Evolutionary conservation across 208 protist genomes (phyloP), one percentile per base, ranked within the genome.

Genomic region (Acanthamoeba triangularis): DNA sequence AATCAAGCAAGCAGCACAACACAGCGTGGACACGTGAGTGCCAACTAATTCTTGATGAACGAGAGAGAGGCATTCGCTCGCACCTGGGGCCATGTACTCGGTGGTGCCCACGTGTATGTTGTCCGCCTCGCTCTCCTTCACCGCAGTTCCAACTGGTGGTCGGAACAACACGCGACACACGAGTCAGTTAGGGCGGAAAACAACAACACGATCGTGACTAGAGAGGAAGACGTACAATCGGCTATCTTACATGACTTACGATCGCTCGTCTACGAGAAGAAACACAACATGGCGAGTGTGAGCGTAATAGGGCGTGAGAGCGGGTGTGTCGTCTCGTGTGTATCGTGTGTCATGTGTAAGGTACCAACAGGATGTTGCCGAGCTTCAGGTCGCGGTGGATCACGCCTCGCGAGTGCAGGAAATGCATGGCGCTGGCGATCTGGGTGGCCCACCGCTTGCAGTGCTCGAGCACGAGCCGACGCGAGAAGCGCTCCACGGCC

Each of bases 71-170:
- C n/a, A n/a, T n/a, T n/a, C n/a, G 59, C 7, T n/a, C 44, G 25
- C 33, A 74, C 85, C 85, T 13, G 88, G 88, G 33, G 88, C 88
- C 88, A 93, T 93, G 88, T 93, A 93, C 35, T 93, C 88, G 23
- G 88, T 65, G 16, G 88, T 93, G 59, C 88, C 88, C 56, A 93
- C 63, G 10, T 14, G 23, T 28, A 65, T 76, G 63, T 54, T 93
- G 61, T 93, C 88, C 54, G 59, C 67, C 25, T 93, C 88, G 25
- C 30, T 93, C 63, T 93, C 59, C 37, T 37, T 56, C 33, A 93
- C 88, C 18, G 88, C 88, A 4, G 88, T 93, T 0, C 88, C 88
- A 52, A 93, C 88, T 92, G 59, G 63, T 20, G 28, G 49, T 87
- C 52, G 30, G 44, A 25, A 56, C 33, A 4, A 33, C 8, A 56